Percentiles rank a stretch among this genome's conserved stretches.
phyloP scores from a whole-genome alignment of 2,329 filamentous ascomycete species.

The Neoascochyta sp. region DNA sequence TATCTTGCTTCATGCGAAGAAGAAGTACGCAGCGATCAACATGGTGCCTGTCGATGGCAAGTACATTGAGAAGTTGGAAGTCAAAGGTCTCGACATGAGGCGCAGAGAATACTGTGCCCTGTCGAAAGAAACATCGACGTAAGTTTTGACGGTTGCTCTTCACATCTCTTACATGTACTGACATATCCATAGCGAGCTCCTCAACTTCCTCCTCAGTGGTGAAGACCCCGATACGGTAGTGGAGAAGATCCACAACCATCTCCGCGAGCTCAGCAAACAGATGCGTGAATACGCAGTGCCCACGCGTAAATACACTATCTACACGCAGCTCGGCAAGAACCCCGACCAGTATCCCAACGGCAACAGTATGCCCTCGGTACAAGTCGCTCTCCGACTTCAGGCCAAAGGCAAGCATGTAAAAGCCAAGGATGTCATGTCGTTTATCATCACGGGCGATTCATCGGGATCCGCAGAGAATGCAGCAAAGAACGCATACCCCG shows the following conservation, averaged over 20 bases:
- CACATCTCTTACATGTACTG: constrained; percentile 3
- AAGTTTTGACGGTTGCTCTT: constrained; percentile 17
- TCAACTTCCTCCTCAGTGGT: constrained; percentile 93
- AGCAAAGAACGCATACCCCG: constrained; percentile 84
- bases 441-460: constrained; percentile 75
- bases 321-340: constrained; percentile 92
- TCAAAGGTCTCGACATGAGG: constrained; percentile 98
- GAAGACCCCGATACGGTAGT: constrained; percentile 87
- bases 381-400: constrained; percentile 86
- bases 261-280: constrained; percentile 75
- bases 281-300: constrained; percentile 80
- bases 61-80: constrained; percentile 89
- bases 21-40: constrained; percentile 98
- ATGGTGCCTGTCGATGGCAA: constrained; percentile 85
- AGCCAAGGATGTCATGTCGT: constrained; percentile 93
- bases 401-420: constrained; percentile 83
- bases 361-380: constrained; percentile 93
- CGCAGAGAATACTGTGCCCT: constrained; percentile 93
- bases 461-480: constrained; percentile 64
- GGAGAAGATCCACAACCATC: constrained; percentile 86
- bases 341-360: constrained; percentile 92
- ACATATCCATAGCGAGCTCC: constrained; percentile 55
- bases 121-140: constrained; percentile 86
- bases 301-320: constrained; percentile 89
- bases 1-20: constrained; percentile 92